Evolutionary conservation across 1,284 basidiomycete genomes (phyloP), one percentile per base, ranked within the genome.

Genomic region (Microbotryomycetes sp.): DNA sequence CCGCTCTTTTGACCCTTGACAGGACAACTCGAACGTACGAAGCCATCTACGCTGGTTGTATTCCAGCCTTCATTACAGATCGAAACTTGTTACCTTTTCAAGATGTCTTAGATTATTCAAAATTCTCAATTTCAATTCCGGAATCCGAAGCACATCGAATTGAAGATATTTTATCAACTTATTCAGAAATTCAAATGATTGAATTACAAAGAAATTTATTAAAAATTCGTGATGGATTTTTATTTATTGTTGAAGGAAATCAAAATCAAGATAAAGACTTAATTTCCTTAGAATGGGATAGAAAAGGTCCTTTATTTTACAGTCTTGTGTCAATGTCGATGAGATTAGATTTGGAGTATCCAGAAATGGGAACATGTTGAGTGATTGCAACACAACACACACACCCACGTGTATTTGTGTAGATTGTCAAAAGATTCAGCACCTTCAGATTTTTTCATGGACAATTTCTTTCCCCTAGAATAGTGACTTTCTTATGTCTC

Each of bases 31-130:
- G 77, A n/a, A 73, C 75, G 4, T 76, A 74, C 68, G 79, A 80
- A 63, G 77, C 77, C n/a, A 77, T 80, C 54, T 79, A 74, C 62
- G 77, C 78, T 9, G 79, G 79, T 47, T 80, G 79, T 69, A 80
- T 80, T 49, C 78, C 79, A 14, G 76, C 78, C 51, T 74, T 79
- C 53, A 75, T 77, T 49, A 74, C 75, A 60, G 78, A 80, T 64
- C 75, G 75, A 12, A 72, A 75, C 15, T 74, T 77, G 60, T 77
- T 76, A 67, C 78, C 79, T n/a, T 79, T 77, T 62, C 74, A 76
- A 46, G 72, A 73, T 55, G 68, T 77, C 54, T 69, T 79, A 56
- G 78, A 79, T 67, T 80, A 78, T 73, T 73, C 75, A 19, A 75
- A 76, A 57, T 76, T 80, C 70, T 76, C 75, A 16, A 72, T 80